Evolutionary conservation across 768 basidiomycete genomes (phyloP), one percentile per base, ranked within the genome.

Genomic region (Arthromyces matolae): DNA sequence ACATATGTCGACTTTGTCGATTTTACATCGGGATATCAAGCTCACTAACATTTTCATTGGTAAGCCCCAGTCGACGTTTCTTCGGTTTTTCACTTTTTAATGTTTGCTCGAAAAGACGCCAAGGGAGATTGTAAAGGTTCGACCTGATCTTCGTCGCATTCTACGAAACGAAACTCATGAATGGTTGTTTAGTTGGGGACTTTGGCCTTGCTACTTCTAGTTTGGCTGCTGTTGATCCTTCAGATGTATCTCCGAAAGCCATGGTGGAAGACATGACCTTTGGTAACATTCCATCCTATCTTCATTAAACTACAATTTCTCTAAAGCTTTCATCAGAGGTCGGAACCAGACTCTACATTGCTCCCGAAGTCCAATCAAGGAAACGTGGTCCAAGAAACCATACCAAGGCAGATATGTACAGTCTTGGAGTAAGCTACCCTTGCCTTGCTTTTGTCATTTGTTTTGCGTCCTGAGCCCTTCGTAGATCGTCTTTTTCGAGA

Each of bases 401-500:
- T 54, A 81, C 73, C 28, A 95, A 94, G 59, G 93, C 92, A 0
- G 94, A 97, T 58, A 85, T 97, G 78, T 97, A 94, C 62, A 93
- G 91, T 63, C 78, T 95, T 8, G 94, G 93, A 19, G 91, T 92
- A 61, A 18, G 13, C 10, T 6, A 22, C 3, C 5, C 3, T 8
- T 9, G 18, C 22, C 2, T 22, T 16, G 16, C 14, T 5, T 29
- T 14, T 32, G 12, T 18, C 9, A 2, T 35, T 19, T n/a, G n/a
- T n/a, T n/a, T n/a, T n/a, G n/a, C n/a, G n/a, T n/a, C 18, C 23
- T 35, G 32, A 43, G 6, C 4, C 47, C 35, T 22, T 31, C 49
- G 18, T 52, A 93, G 90, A 84, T 97, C 54, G 93, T 96, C 12
- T 96, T 96, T 67, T 96, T 97, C 59, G 94, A 97, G 70, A 95